Conservation (phyloP, 2,329 filamentous ascomycete species). For the Neophaeococcomyces mojaviensis region DNA sequence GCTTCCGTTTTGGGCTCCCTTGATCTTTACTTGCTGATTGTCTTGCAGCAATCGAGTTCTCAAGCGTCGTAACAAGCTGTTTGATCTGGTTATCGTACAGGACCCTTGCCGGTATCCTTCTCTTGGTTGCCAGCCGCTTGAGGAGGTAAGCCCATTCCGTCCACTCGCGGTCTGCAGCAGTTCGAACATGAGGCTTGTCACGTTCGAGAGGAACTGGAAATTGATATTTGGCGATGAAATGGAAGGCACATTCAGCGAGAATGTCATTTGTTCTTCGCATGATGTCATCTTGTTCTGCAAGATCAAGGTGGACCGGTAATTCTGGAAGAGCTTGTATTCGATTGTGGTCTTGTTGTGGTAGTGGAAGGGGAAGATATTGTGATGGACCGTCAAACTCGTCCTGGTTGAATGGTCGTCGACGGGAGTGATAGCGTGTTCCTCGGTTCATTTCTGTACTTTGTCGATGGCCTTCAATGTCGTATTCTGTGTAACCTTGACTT, state of each 20-base stretch:
- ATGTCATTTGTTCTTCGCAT: slow-evolving; percentile 75
- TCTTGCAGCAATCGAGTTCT: slow-evolving; percentile 79
- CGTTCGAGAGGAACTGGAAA: slow-evolving; percentile 79
- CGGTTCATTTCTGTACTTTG: slow-evolving; percentile 17
- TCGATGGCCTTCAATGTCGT: slow-evolving; percentile 19
- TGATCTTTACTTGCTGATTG: slow-evolving; percentile 18
- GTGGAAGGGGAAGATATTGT: slow-evolving; percentile 68
- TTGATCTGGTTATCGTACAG: slow-evolving; percentile 88
- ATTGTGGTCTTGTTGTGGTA: slow-evolving; percentile 62
- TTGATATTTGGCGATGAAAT: slow-evolving; percentile 86
- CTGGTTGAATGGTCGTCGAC: slow-evolving; percentile 57
- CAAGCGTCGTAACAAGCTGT: slow-evolving; percentile 78
- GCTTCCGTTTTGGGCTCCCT: slow-evolving; percentile 59
- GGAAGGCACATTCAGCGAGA: slow-evolving; percentile 76
- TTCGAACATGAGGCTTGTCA: slow-evolving; percentile 70
- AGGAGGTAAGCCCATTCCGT: slow-evolving; percentile 86
- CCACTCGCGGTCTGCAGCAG: slow-evolving; percentile 75
- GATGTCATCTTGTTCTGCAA: slow-evolving; percentile 78
- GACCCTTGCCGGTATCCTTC: slow-evolving; percentile 73
- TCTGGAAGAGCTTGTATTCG: slow-evolving; percentile 75
- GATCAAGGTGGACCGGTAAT: slow-evolving; percentile 72
- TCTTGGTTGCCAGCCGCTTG: slow-evolving; percentile 77
- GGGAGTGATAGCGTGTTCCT: slow-evolving; percentile 18
- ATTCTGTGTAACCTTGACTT: slow-evolving; percentile 20
- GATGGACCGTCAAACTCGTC: slow-evolving; percentile 87